Base-by-base conservation (phyloP, 1,139 yeast species). In the Sugiyamaella paludigena region DNA sequence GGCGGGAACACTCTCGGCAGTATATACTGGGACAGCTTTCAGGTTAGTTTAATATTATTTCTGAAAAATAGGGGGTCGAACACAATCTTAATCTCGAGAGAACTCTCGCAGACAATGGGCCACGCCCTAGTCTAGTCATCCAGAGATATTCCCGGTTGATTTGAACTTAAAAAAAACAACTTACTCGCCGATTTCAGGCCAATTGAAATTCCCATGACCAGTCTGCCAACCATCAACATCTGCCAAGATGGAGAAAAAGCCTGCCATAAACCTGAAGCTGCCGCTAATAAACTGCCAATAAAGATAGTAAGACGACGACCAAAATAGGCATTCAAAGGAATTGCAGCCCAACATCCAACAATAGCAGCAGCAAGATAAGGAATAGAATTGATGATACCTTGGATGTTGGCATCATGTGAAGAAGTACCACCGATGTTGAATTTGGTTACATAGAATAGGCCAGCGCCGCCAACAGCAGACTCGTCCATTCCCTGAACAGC, bases 401-500 rank as follows among this genome's bases (percentile, higher is more conserved):
- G 78, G 16, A 86, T 63, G 81, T 89, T 82, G n/a, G 52, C 47
- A 29, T 48, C 51, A 12, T 43, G 28, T 8, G 59, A 58, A 28
- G 47, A 34, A 45, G 44, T 56, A 59, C 75, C 68, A 13, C 65
- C 70, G 47, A 84, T 73, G 1, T 82, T 84, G 64, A 85, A 75
- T 40, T 70, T 74, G 2, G 59, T 57, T 1, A 92, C 89, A 67
- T 81, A 86, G 61, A 80, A 83, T 45, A 87, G 70, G 46, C 82
- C 77, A 11, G 95, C 95, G 57, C 95, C 96, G 61, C 86, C 85
- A 51, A 85, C 78, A 27, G 87, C 95, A 1, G 92, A 77, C 66
- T 87, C 95, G 66, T 87, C 96, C 87, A 87, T 86, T 61, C 96
- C 96, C 66, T 87, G 95, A 33, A 87, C 88, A 8, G 89, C 87